Evolutionary conservation across 2,329 filamentous ascomycete species (phyloP), one percentile per base, ranked within the genome.

Genomic region (Paradendryphiella salina): DNA sequence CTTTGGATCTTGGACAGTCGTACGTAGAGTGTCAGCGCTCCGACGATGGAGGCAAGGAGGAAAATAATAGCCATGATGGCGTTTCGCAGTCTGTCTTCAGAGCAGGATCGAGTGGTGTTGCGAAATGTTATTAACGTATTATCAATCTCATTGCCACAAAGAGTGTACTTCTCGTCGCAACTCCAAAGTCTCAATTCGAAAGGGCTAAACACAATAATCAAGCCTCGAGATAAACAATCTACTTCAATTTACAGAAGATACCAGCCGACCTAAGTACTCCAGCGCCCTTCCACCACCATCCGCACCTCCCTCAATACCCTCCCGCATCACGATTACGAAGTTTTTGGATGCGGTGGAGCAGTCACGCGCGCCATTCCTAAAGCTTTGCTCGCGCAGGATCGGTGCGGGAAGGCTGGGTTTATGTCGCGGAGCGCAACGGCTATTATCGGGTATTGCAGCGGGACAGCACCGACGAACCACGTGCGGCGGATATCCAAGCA

Each of bases 251-350:
- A 21, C 28, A 20, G 17, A 46, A 35, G 32, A 31, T 29, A 21
- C 35, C 33, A 15, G 18, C 21, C 28, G 52, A 46, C 46, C 35
- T 68, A 64, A 59, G 59, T 59, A 60, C 55, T 36, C 11, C 15
- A 29, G 26, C 15, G 20, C 10, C 29, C 10, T 60, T 50, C 67
- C 67, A 57, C 50, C 39, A 29, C 60, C 66, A 70, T 66, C 67
- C 67, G 67, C 43, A 26, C 6, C 29, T 48, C 63, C 67, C 43
- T 63, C 50, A 64, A 60, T 65, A 64, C 50, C 59, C 62, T 64
- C 32, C 4, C 10, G 37, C 14, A 29, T 36, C 44, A 26, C 48
- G 29, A 51, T 51, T 43, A 51, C 48, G 41, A 51, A 47, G 43
- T 32, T 5, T 14, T 21, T 38, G 46, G 21, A 32, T 26, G 29